Evolutionary conservation across 2,329 filamentous ascomycete genomes (phyloP).

Genomic region (Colletotrichum liriopes): DNA sequence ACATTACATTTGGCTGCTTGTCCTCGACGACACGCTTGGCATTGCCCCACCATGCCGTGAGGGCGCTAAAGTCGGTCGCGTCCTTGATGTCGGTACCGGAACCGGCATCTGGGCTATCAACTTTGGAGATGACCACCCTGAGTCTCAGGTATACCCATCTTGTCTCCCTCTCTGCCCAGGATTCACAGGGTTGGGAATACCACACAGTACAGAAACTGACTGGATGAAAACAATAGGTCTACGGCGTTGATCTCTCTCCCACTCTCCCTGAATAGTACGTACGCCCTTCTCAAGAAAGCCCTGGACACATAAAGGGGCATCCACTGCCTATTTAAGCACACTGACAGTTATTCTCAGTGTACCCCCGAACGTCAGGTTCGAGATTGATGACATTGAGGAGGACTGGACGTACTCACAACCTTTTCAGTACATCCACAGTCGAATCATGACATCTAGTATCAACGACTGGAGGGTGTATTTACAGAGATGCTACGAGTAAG

Average conservation of each 20-base stretch:
- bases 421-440: constrained; percentile 48
- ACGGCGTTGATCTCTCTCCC: constrained; percentile 45
- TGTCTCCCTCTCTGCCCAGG: too few species aligned
- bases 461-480: not conserved
- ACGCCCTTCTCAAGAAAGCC: too few species aligned
- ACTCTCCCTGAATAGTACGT: not conserved
- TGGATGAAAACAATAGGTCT: constrained; percentile 42
- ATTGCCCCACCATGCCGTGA: constrained; percentile 46
- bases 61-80: constrained; percentile 24
- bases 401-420: constrained; percentile 54
- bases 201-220: too few species aligned
- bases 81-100: constrained; percentile 47
- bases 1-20: constrained; percentile 53
- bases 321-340: not conserved
- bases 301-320: not conserved
- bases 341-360: constrained; percentile 47
- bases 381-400: constrained; percentile 59
- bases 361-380: constrained; percentile 62
- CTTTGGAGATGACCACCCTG: constrained; percentile 49
- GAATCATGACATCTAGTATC: constrained; percentile 41
- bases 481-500: not conserved
- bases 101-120: constrained; percentile 48
- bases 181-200: too few species aligned
- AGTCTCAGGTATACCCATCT: constrained; percentile 45
- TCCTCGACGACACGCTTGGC: constrained; percentile 50